phyloP scores from a whole-genome alignment of 768 basidiomycete species.

The Mycena kentingensis region DNA sequence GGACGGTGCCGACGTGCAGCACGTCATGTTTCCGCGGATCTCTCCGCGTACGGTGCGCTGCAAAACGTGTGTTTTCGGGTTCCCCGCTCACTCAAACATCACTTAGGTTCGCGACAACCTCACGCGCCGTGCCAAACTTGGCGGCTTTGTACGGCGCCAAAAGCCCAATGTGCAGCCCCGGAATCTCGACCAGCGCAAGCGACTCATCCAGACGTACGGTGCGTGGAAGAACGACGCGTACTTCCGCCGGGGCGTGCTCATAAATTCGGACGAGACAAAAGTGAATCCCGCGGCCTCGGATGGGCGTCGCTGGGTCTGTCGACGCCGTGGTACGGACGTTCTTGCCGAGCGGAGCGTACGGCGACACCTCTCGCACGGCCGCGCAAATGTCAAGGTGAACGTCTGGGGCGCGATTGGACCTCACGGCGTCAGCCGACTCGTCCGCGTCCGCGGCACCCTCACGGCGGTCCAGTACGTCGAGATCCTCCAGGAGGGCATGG shows the following conservation, averaged over 20 bases:
- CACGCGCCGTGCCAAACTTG: background rate
- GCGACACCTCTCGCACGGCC: background rate
- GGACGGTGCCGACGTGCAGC: background rate
- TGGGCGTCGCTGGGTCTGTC: background rate
- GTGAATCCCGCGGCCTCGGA: background rate
- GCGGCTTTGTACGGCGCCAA: constrained; percentile 1
- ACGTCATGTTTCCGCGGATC: background rate
- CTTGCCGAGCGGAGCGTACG: background rate
- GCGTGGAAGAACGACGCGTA: background rate
- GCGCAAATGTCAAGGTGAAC: background rate
- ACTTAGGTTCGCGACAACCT: background rate
- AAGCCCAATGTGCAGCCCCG: background rate
- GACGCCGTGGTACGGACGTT: background rate
- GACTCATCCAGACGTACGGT: background rate
- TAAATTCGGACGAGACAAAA: constrained; percentile 4
- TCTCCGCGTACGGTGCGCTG: background rate
- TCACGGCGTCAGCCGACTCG: background rate
- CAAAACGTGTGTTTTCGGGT: background rate
- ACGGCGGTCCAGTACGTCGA: constrained; percentile 1
- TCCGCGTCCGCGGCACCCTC: constrained; percentile 3
- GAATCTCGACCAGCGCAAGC: background rate
- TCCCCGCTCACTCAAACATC: background rate
- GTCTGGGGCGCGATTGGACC: background rate
- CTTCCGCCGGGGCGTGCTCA: constrained; percentile 1
- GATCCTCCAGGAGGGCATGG: background rate